Conservation (phyloP, 2,329 filamentous ascomycete genomes). For the Hymenoscyphus fructigenus region DNA sequence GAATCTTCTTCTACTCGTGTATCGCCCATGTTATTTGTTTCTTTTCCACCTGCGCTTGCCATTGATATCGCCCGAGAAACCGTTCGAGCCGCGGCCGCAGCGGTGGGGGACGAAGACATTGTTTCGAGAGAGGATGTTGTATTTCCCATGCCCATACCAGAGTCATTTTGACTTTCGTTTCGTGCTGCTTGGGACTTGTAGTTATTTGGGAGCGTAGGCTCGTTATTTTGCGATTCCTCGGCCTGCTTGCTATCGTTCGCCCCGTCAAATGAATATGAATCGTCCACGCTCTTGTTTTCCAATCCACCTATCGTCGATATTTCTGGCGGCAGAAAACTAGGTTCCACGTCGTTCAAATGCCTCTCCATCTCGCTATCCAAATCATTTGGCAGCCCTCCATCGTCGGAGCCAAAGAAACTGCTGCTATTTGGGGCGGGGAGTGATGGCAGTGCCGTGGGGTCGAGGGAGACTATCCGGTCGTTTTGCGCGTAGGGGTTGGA, state of each 20-base stretch:
- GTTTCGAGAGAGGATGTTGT: constrained; percentile 53
- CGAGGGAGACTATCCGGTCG: constrained; percentile 26
- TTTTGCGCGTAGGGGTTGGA: constrained; percentile 21
- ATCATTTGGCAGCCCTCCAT: constrained; percentile 28
- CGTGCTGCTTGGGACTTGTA: constrained; percentile 30
- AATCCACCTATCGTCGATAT: constrained; percentile 51
- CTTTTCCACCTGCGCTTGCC: constrained; percentile 36
- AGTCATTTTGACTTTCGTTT: constrained; percentile 17
- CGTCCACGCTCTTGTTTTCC: constrained; percentile 49
- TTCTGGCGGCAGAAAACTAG: constrained; percentile 59
- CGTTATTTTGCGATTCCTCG: constrained; percentile 20
- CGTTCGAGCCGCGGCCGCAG: constrained; percentile 53
- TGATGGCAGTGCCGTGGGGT: constrained; percentile 28
- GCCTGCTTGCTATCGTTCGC: constrained; percentile 2
- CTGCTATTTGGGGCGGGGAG: constrained; percentile 31
- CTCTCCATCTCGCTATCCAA: constrained; percentile 33
- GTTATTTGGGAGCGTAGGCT: constrained; percentile 30
- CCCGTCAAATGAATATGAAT: constrained; percentile 55
- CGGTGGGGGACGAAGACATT: constrained; percentile 56
- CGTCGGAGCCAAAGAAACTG: constrained; percentile 32
- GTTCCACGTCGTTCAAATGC: constrained; percentile 63
- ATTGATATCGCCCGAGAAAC: constrained; percentile 52
- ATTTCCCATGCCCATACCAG: constrained; percentile 34
- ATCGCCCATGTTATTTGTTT: constrained; percentile 16
- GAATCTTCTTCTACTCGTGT: constrained; percentile 17